Evolutionary conservation across 805 yeast species (phyloP).

Genomic region (Wickerhamiella parazyma): DNA sequence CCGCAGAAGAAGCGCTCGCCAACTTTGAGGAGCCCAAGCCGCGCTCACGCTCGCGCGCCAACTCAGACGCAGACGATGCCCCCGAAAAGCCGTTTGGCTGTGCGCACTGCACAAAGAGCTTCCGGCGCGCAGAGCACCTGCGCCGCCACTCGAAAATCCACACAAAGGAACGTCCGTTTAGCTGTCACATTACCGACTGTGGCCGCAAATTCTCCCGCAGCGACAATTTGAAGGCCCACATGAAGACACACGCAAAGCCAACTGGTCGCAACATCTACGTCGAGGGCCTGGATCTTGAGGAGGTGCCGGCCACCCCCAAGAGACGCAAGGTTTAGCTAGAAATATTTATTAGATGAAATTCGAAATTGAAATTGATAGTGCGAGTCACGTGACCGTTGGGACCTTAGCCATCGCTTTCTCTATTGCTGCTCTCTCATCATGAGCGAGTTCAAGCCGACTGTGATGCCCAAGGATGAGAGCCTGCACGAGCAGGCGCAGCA

Average conservation of each 20-base stretch:
- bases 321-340: constrained; percentile 8
- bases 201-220: constrained; percentile 53
- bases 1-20: constrained; percentile 11
- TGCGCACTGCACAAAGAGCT: constrained; percentile 26
- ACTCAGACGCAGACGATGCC: not conserved
- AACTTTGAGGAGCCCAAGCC: constrained; percentile 7
- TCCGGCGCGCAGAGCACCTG: constrained; percentile 31
- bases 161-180: constrained; percentile 64
- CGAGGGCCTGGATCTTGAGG: constrained; percentile 24
- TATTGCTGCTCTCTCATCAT: constrained; percentile 2
- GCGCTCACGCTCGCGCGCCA: not conserved
- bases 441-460: constrained; percentile 23
- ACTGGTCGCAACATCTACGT: constrained; percentile 31
- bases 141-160: constrained; percentile 58
- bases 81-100: constrained; percentile 27
- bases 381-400: not conserved
- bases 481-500: constrained; percentile 8
- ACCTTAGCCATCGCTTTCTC: too few species aligned
- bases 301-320: constrained; percentile 7
- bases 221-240: constrained; percentile 70
- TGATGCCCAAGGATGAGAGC: constrained; percentile 23
- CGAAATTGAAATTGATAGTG: too few species aligned
- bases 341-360: constrained; percentile 5
- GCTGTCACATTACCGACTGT: constrained; percentile 44
- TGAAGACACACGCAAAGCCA: constrained; percentile 45